A percentile compares a stretch with the other conserved stretches of the same genome.
These are phyloP conservation scores for Saturnispora besseyi DNA, from an alignment of 805 yeast genomes.

Conservation along the genomic window DNA sequence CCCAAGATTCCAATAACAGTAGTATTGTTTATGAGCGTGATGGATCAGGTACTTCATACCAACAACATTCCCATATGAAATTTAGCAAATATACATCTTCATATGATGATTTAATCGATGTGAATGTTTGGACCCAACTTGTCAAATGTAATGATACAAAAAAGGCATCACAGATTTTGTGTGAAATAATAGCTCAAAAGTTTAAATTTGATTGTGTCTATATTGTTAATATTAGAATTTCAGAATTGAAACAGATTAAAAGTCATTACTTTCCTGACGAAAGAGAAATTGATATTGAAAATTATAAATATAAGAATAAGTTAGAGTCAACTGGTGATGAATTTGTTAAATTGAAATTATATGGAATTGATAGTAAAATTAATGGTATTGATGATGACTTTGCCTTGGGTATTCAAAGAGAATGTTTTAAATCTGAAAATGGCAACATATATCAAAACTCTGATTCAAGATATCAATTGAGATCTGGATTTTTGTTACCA, in stretches of 20 bases:
- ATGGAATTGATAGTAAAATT: slow-evolving; percentile 35
- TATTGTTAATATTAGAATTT: slow-evolving; percentile 24
- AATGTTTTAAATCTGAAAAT: slow-evolving; percentile 41
- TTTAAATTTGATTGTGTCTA: too few species aligned
- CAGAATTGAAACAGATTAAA: slow-evolving; percentile 37
- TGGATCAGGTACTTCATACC: slow-evolving; percentile 56
- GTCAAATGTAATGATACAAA: slow-evolving; percentile 28
- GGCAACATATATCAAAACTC: slow-evolving; percentile 17
- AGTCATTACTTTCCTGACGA: slow-evolving; percentile 37
- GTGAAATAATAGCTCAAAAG: too few species aligned
- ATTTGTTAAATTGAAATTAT: slow-evolving; percentile 34
- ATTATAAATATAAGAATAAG: slow-evolving; percentile 31
- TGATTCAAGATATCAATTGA: too few species aligned
- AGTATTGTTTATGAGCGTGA: slow-evolving; percentile 48
- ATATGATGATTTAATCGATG: slow-evolving; percentile 24
- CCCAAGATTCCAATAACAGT: slow-evolving; percentile 23
- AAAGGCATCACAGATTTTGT: slow-evolving; percentile 28
- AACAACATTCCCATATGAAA: slow-evolving; percentile 38
- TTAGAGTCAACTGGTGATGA: slow-evolving; percentile 32
- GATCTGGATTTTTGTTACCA: too few species aligned
- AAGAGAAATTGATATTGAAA: slow-evolving; percentile 36
- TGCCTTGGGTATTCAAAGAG: slow-evolving; percentile 29
- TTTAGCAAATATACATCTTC: slow-evolving; percentile 28
- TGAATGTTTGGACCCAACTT: slow-evolving; percentile 30
- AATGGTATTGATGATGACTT: slow-evolving; percentile 12